Conservation (phyloP, 345 rosid genomes). For the Pugionium cornutum region DNA sequence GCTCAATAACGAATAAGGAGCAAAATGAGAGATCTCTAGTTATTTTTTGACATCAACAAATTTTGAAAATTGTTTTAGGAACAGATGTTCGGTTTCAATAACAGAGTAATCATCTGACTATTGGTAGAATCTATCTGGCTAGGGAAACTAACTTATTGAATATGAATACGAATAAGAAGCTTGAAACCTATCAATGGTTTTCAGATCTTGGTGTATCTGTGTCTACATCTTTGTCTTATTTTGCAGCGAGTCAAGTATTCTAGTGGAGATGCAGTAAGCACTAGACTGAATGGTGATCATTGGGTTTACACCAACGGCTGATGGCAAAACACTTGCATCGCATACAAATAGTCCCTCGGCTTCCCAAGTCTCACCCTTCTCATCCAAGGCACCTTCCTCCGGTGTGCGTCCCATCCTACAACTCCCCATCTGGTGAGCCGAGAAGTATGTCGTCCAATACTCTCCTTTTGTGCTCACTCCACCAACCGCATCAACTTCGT, state of each 20-base stretch:
- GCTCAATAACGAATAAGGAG: too few species aligned
- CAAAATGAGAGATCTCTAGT: too few species aligned
- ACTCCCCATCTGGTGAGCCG: conserved; percentile 80
- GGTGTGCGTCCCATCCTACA: conserved; percentile 59
- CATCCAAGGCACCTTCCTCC: conserved; percentile 60
- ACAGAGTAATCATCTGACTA: too few species aligned
- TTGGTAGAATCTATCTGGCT: not conserved
- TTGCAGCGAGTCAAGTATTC: conserved; percentile 31
- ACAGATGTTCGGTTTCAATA: not conserved
- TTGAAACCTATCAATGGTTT: not conserved
- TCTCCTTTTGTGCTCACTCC: conserved; percentile 45
- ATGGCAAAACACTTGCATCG: conserved; percentile 63
- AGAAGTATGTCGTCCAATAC: conserved; percentile 46
- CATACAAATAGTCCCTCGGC: conserved; percentile 63
- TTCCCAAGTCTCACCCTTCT: conserved; percentile 70
- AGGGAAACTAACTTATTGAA: not conserved
- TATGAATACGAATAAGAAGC: not conserved
- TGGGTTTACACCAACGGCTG: conserved; percentile 68
- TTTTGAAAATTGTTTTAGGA: not conserved
- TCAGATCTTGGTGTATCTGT: not conserved
- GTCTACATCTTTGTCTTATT: conserved; percentile 2
- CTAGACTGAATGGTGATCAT: conserved; percentile 68
- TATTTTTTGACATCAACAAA: not conserved
- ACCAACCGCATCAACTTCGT: conserved; percentile 39
- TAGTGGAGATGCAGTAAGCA: conserved; percentile 49